Evolutionary conservation across 495 filamentous ascomycete species (phyloP).

Genomic region (Penicillium bialowiezense): DNA sequence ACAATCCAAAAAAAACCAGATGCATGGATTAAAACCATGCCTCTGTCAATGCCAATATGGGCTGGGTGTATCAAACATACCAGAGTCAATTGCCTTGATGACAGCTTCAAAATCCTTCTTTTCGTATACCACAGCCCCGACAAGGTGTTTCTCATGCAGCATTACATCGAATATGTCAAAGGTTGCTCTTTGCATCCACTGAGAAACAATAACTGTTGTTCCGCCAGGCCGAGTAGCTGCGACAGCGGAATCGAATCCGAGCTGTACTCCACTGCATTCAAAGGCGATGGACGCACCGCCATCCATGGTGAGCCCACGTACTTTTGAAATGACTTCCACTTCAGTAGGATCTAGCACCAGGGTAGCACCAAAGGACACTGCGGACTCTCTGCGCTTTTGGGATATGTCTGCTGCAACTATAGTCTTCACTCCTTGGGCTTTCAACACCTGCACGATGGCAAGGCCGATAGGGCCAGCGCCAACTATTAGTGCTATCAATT

Average conservation of each 20-base stretch:
- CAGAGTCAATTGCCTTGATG: slow-evolving; percentile 49
- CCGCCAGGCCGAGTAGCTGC: slow-evolving; percentile 17
- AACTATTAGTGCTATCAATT: slow-evolving; percentile 53
- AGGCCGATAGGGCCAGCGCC: slow-evolving; percentile 12
- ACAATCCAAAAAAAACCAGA: no score
- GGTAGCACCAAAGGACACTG: slow-evolving; percentile 20
- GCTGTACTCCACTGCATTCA: slow-evolving; percentile 29
- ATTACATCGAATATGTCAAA: slow-evolving; percentile 24
- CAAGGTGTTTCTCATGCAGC: slow-evolving; percentile 22
- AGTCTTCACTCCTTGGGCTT: background rate
- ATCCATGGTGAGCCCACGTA: slow-evolving; percentile 7
- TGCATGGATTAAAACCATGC: no score
- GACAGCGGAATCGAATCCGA: slow-evolving; percentile 26
- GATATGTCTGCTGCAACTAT: background rate
- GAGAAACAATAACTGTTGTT: slow-evolving; percentile 24
- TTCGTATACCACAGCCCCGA: slow-evolving; percentile 37
- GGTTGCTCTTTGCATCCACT: slow-evolving; percentile 19
- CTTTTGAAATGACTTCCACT: slow-evolving; percentile 18
- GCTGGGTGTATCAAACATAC: slow-evolving; percentile 22
- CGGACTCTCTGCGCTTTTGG: slow-evolving; percentile 11
- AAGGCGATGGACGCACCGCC: slow-evolving; percentile 14
- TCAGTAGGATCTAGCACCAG: background rate
- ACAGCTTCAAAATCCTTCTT: slow-evolving; percentile 44
- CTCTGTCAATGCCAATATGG: background rate
- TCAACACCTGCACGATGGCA: background rate